Evolutionary conservation across 1,284 basidiomycete genomes (phyloP), one percentile per base, ranked within the genome.

Genomic region (Ceratobasidium sp.): DNA sequence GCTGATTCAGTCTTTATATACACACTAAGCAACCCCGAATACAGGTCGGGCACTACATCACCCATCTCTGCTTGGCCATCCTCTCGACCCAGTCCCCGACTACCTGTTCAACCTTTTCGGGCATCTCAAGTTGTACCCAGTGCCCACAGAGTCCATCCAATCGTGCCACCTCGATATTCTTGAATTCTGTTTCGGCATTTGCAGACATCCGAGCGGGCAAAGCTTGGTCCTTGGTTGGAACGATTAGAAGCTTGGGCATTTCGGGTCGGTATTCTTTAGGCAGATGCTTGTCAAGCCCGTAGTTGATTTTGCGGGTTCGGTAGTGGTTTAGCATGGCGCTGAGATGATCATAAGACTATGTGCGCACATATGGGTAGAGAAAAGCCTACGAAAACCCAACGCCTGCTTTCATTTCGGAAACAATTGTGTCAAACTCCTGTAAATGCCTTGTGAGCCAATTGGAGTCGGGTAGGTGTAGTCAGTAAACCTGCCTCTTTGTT

Each of bases 51-150:
- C 39, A 16, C 52, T 16, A 21, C 34, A 39, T 39, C 1, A n/a
- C 23, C 69, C 57, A 71, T 26, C 34, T 55, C 32, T 71, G 46
- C 9, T 43, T 55, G 6, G 30, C 32, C 41, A 60, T 57, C 43
- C 34, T 45, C 43, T 72, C 61, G 16, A 72, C 59, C 72, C 72
- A 72, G 8, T 72, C 72, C 18, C 72, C 72, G 39, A 72, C 64
- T 21, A 59, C 16, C 36, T 48, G 43, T 26, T 64, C 64, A 18
- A 55, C 30, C 62, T 72, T 61, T n/a, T 43, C 34, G 4, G 53
- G 48, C 32, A 26, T 45, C 53, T 72, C 72, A 5, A 72, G 41
- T 53, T 58, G 55, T 18, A 65, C 52, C 61, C 61, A 72, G 18
- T 72, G 72, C 16, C 61, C 72, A 52, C 57, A 59, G 30, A 70